Evolutionary conservation across 176 grass and related monocot genomes (phyloP).

Genomic region (barley (Hordeum vulgare)): DNA sequence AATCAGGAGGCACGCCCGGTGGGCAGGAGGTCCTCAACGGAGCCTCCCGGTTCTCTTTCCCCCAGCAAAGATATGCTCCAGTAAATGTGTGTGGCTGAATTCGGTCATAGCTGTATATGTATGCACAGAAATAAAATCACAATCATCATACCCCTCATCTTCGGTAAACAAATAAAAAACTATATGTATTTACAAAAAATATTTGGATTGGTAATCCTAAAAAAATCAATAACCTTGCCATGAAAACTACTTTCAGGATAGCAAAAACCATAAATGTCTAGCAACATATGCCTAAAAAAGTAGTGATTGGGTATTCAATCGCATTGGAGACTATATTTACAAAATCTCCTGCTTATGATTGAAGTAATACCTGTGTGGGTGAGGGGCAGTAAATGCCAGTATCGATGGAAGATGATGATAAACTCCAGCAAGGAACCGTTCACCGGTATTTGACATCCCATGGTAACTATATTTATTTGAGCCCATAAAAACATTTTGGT

Average conservation of each 20-base stretch:
- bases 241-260: too few relatives aligned
- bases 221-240: too few relatives aligned
- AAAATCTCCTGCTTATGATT: not conserved
- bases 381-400: slow-evolving; percentile 77
- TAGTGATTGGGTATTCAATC: too few relatives aligned
- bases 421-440: slow-evolving; percentile 81
- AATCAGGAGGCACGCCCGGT: slow-evolving; percentile 61
- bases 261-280: too few relatives aligned
- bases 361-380: slow-evolving; percentile 70
- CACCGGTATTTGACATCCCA: slow-evolving; percentile 84
- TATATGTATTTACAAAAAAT: too few relatives aligned
- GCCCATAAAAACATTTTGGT: slow-evolving; percentile 82
- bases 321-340: not conserved
- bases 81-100: slow-evolving; percentile 93
- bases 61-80: slow-evolving; percentile 93
- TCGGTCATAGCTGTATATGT: slow-evolving; percentile 61
- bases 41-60: slow-evolving; percentile 94
- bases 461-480: slow-evolving; percentile 49
- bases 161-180: not conserved
- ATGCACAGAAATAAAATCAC: not conserved
- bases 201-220: too few relatives aligned
- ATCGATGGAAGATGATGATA: slow-evolving; percentile 87
- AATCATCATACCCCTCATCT: not conserved
- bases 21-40: slow-evolving; percentile 91
- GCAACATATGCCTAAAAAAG: too few relatives aligned